Evolutionary conservation across 2,329 filamentous ascomycete genomes (phyloP), one percentile per base, ranked within the genome.

Genomic region (Thermothelomyces thermophilus): DNA sequence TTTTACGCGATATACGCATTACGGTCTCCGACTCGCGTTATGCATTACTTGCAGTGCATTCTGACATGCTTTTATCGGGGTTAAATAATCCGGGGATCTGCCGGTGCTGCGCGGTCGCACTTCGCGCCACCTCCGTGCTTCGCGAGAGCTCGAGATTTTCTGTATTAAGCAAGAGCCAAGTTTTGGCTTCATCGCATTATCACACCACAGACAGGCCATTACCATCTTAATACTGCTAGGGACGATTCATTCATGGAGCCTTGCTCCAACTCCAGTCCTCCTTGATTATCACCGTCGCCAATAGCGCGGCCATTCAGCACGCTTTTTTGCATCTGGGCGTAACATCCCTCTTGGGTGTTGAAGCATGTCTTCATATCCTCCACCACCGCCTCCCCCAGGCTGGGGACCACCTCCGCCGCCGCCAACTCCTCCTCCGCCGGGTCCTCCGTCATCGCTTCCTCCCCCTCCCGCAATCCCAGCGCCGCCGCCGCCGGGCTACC

Each of bases 401-500:
- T 80, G 76, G 76, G 76, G 75, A 10, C 69, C 82, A 49, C 81
- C 82, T 62, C 75, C 76, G 28, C 75, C 76, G 16, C 74, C 82
- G 48, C 80, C 82, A 60, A 74, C 76, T 24, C 75, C 76, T 17
- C 75, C 75, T 24, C 75, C 76, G 36, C 75, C 76, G 14, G 59
- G 60, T 7, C 62, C 63, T 20, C 56, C 59, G 7, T 61, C 61
- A 9, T 74, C 73, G 24, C 69, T 78, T n/a, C 77, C 78, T 55
- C 77, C 78, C 33, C 78, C 78, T 19, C 76, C 77, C 2, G 69
- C 74, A 39, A 70, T 70, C 26, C 74, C 76, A 34, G 73, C 86
- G 46, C 90, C 90, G 56, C 89, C 90, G 46, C 90, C 90, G 20
- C 90, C 90, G 22, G 89, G 89, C 35, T 94, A 90, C 68, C 83